Base-by-base conservation (phyloP, 148 eudicot species). In the Heliosperma pusillum region DNA sequence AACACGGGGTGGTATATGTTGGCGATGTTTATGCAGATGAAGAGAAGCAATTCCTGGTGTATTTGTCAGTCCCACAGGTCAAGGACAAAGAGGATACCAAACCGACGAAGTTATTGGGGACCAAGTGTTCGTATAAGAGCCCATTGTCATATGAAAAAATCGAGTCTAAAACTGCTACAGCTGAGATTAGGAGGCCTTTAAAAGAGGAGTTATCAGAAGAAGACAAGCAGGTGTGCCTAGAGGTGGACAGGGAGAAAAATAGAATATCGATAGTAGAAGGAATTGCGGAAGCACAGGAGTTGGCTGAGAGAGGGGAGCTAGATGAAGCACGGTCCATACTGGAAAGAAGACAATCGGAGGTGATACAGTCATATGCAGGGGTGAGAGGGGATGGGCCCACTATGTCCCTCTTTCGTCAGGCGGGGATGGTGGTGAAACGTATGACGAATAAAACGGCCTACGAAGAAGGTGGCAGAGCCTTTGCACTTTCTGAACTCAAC, bases 211-310 rank as follows among this genome's bases (percentile, higher is more conserved):
- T 72, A 42, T 29, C 71, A 0, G 67, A 53, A n/a, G 76, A 26
- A 17, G 76, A 77, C 13, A 74, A 59, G 33, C 63, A 33, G 25
- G 78, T 80, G 26, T 77, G 78, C 44, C 44, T 85, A 25, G 85
- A 85, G 67, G 88, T 85, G 52, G 88, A 85, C 33, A 74, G 85
- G 24, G 85, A 85, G 65, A 80, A 73, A 36, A 85, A 80, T 59
- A 61, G 88, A 10, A 62, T 85, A 7, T 30, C 27, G 4, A 80
- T 81, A 10, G 78, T 83, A 29, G 75, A 80, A 44, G 80, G 75
- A 19, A 80, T 85, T 26, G 70, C 68, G 5, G 45, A 80, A 29
- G 88, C 88, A 40, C 79, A 76, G 26, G 73, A 62, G n/a, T 74
- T 81, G 74, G 88, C 86, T 0, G 88, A 82, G 29, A 71, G 58